These are phyloP conservation scores for Carex kokanica DNA, from an alignment of 176 grass and related monocot species.

Conservation along the genomic window DNA sequence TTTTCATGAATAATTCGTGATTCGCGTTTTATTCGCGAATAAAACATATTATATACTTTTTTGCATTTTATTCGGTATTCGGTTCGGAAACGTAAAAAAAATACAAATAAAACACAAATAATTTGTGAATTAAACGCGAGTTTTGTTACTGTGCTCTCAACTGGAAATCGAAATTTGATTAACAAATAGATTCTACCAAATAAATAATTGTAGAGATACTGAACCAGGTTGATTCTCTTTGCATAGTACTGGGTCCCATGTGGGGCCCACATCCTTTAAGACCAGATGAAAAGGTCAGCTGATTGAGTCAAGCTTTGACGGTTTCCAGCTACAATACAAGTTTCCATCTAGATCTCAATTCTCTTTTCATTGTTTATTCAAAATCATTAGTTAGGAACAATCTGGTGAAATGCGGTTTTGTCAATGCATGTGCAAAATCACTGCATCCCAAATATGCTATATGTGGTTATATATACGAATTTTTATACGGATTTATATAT, in stretches of 20 bases:
- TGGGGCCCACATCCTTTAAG: not conserved
- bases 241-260: not conserved
- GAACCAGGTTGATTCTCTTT: not conserved
- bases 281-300: conserved; percentile 2
- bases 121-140: too few species aligned
- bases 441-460: too few species aligned
- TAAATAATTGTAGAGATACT: not conserved
- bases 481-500: too few species aligned
- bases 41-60: too few species aligned
- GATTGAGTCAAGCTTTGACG: not conserved
- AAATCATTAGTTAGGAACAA: not conserved
- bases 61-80: too few species aligned
- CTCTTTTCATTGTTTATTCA: not conserved
- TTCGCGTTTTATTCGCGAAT: too few species aligned
- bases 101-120: not conserved
- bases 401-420: too few species aligned
- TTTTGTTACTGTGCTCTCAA: too few species aligned
- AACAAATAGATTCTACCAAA: not conserved
- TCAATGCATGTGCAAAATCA: too few species aligned
- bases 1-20: too few species aligned
- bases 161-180: not conserved
- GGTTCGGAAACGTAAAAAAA: too few species aligned
- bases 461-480: too few species aligned
- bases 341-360: not conserved
- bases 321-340: not conserved